A percentile compares a stretch with the other conserved stretches of the same genome.
phyloP scores from a whole-genome alignment of 148 eudicot genomes.

The Silene uniflora region DNA sequence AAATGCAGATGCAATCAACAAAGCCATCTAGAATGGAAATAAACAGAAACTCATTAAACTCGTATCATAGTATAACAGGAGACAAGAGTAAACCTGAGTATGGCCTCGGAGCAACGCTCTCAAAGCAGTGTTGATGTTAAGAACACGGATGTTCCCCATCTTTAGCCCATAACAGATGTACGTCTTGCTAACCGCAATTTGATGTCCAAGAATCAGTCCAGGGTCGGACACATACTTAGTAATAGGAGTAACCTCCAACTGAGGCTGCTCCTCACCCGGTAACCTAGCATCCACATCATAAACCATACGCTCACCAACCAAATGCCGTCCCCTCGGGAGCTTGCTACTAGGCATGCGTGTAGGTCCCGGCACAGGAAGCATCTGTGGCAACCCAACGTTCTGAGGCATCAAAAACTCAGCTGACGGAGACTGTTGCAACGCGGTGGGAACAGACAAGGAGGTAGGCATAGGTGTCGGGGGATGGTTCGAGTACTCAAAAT shows the following conservation, averaged over 20 bases:
- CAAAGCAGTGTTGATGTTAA: constrained; percentile 87
- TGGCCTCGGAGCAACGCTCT: constrained; percentile 87
- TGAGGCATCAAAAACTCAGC: constrained; percentile 42
- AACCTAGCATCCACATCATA: constrained; percentile 79
- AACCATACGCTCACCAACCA: constrained; percentile 53
- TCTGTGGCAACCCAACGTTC: constrained; percentile 20
- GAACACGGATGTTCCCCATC: constrained; percentile 80
- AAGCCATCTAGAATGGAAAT: neutral
- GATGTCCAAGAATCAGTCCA: constrained; percentile 75
- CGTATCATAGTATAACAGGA: neutral
- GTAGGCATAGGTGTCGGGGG: constrained; percentile 8
- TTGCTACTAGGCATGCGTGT: constrained; percentile 76
- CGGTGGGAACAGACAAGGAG: neutral
- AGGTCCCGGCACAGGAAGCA: constrained; percentile 36
- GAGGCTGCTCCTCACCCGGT: constrained; percentile 91
- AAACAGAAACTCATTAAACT: neutral
- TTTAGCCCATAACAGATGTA: constrained; percentile 95
- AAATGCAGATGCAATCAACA: neutral
- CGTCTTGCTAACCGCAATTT: constrained; percentile 86
- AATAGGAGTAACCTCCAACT: constrained; percentile 93
- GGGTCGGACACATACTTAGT: constrained; percentile 94
- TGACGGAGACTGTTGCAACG: constrained; percentile 22
- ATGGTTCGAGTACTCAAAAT: constrained; percentile 11
- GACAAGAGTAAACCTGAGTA: constrained; percentile 52
- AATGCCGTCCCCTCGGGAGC: constrained; percentile 76